Evolutionary conservation across 371 early-diverging fungal genomes (phyloP), one percentile per base, ranked within the genome.

Genomic region (Mucor velutinosus): DNA sequence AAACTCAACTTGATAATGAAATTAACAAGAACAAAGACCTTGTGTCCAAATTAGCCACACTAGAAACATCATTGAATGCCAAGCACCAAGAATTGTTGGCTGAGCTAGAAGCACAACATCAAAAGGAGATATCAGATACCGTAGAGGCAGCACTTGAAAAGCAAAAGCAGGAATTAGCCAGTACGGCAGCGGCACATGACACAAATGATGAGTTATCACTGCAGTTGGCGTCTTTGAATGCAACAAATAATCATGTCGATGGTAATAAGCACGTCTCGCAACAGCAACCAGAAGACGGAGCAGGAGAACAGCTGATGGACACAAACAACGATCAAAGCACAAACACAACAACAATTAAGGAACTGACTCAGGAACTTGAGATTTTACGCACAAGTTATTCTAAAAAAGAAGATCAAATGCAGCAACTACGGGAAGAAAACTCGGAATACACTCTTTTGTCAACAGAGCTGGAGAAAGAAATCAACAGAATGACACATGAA

Each of bases 401-500:
- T 25, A 37, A 61, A 29, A 49, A 49, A 5, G 58, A 62, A 49
- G 14, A 47, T 29, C 68, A 74, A 37, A 15, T 65, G 3, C 72
- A 70, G 45, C 68, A 65, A 43, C 37, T 70, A 12, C 57, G 62
- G n/a, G 77, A 79, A 14, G 79, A 79, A n/a, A 79, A 79, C 41
- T 12, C 55, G 27, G 79, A 79, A 64, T 79, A 76, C 37, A 62
- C 67, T 5, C 60, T 58, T 25, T 58, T 79, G 3, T 65, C 76
- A 15, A 69, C 69, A 58, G 79, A 76, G 8, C 43, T 79, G 27
- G 79, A 79, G 63, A 67, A 66, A 30, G 76, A 79, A 65, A 74
- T 79, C 1, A 49, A 59, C 37, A 49, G 73, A 17, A 56, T 79
- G 39, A 74, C 72, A 58, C 56, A 66, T 37, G 71, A 76, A 32